Base-by-base conservation (phyloP, 2,329 filamentous ascomycete genomes). In the Bipolaris victoriae region DNA sequence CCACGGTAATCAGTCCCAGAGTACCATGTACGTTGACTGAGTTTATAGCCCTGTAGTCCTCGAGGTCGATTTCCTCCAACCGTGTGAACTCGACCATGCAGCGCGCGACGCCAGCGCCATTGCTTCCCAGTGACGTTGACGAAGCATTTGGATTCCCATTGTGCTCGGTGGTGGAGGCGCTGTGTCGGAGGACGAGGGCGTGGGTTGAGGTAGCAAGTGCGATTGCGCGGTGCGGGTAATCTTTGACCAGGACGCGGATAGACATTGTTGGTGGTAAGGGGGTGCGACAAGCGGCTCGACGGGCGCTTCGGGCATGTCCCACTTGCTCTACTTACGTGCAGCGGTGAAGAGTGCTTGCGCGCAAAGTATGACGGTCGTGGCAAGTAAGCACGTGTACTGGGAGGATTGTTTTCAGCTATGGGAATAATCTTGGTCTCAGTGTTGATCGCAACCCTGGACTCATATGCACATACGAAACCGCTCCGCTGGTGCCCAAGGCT, bases 41-140 rank as follows among this genome's bases (percentile, higher is more conserved):
- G 29, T 87, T 90, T 57, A 97, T 80, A 11, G 88, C 83, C 41
- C 91, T 87, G 77, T 94, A 97, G 62, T 92, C 89, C 67, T 82
- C 84, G 58, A 96, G 81, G 61, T 95, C 84, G 54, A 87, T 81
- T 44, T 85, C 81, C 35, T 86, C 83, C 37, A 86, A 77, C 9
- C 86, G 82, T 11, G 87, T 82, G 75, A 97, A 97, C 76, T 97
- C 92, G 64, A 97, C 92, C 83, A 96, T 92, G 81, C 92, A 97
- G 84, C 76, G 87, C 65, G 73, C 77, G 62, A 73, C 79, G 64
- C 58, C 75, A 26, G 63, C 20, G 60, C 55, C 77, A 75, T 69
- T 77, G 66, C 74, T 71, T 24, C 70, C 67, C 26, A 77, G 64
- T 58, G 87, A 86, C 51, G 82, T 77, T 58, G 85, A 82, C 45